A percentile compares a stretch with the other conserved stretches of the same genome.
phyloP scores from a whole-genome alignment of 78 protist species.

The Chrysochromulina tobinii region DNA sequence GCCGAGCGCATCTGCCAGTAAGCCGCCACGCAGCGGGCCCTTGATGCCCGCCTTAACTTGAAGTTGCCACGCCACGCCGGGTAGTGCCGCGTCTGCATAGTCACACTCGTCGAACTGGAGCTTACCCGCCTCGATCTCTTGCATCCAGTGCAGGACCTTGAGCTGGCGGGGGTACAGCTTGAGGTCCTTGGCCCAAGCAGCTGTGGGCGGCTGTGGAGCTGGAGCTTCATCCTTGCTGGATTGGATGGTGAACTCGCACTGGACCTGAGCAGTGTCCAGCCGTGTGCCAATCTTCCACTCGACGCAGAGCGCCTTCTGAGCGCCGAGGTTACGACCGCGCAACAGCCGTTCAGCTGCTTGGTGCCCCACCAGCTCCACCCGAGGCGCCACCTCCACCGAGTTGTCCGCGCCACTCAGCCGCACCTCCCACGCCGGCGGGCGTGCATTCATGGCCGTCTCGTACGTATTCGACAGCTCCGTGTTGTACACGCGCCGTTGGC shows the following conservation, averaged over 20 bases:
- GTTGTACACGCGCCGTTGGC: not conserved
- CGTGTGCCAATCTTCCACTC: too few relatives aligned
- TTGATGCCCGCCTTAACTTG: not conserved
- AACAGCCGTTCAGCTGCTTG: not conserved
- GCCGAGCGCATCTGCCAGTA: not conserved
- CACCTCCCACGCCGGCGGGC: not conserved
- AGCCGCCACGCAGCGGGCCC: not conserved
- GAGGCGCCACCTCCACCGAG: not conserved
- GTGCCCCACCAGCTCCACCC: not conserved
- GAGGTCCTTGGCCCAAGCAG: too few relatives aligned
- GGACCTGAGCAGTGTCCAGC: too few relatives aligned
- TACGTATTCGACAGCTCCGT: not conserved
- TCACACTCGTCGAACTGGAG: not conserved
- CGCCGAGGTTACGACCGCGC: not conserved
- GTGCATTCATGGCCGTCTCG: not conserved
- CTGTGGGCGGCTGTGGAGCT: too few relatives aligned
- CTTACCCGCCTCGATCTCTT: not conserved
- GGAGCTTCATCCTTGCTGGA: too few relatives aligned
- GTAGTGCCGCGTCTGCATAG: not conserved
- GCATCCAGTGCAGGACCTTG: not conserved
- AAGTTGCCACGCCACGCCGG: not conserved
- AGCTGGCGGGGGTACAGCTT: slow-evolving; percentile 1
- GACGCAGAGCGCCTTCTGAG: too few relatives aligned
- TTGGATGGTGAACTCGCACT: too few relatives aligned
- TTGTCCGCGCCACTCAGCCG: not conserved